Base-by-base conservation (phyloP, 2,329 filamentous ascomycete species). In the Claviceps spartinae region DNA sequence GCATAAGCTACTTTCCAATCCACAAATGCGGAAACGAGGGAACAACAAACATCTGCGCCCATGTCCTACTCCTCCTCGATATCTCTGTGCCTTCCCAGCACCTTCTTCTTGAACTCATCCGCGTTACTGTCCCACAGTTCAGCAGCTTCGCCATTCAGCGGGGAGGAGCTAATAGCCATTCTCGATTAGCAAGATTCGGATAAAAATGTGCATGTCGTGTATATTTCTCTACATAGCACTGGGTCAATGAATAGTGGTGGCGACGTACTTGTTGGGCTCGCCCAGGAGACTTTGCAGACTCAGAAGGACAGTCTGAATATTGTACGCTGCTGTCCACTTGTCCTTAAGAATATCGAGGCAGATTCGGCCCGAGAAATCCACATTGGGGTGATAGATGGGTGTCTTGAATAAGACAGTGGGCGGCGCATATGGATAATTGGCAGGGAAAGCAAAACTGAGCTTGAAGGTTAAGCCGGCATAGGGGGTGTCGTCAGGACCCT, bases 271-370 rank as follows among this genome's bases (percentile, higher is more conserved):
- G 73, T 98, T 98, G 38, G 93, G 93, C 71, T 98, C 93, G 26
- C 91, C 93, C 36, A 98, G 78, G 63, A 98, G 73, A 69, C 90
- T 96, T 72, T 98, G 93, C 69, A 98, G 71, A 61, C 91, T 97
- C 62, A 98, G 69, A 52, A 98, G 74, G 47, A 98, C 88, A 47
- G 86, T 95, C 69, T 94, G 88, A 56, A 95, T 89, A 65, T 97
- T 97, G 77, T 96, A 94, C 44, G 94, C 90, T 18, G 93, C 89
- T 54, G 89, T 95, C 93, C 93, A 98, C 74, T 96, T 96, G 69
- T 97, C 93, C 77, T 96, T 97, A 58, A 98, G 77, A 60, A 98
- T 98, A 65, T 98, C 94, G 55, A 98, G 77, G 68, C 93, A 98
- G 69, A 98, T 98, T 52, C 93, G 81, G 42, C 93, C 93, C 3